Base-by-base conservation (phyloP, 371 early-diverging fungal genomes). In the Mucor racemosus region DNA sequence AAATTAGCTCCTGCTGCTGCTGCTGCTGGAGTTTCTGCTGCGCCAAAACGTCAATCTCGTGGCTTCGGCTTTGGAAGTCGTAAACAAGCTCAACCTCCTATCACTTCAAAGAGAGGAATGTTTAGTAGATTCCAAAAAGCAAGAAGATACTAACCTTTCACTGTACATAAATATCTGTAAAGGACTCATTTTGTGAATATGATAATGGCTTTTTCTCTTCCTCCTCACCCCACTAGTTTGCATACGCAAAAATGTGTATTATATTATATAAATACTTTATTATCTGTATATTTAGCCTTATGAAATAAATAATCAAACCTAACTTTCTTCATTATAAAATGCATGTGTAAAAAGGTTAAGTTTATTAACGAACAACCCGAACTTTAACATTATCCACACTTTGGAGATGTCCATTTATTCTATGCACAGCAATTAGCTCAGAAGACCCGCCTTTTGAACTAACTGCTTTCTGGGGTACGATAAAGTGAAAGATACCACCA, bases 381-480 rank as follows among this genome's bases (percentile, higher is more conserved):
- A 69, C 39, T 15, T 34, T 38, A 39, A 69, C 40, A 39, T 26
- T 59, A 46, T 69, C 65, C 1, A 69, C 65, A 33, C 44, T 48
- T 33, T 34, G 15, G 14, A 69, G 61, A 31, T 69, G 34, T 11
- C 42, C n/a, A 39, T 56, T 36, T 5, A 60, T 21, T 34, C 69
- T 38, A 65, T 65, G 65, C 21, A 69, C 61, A 34, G 39, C 69
- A 15, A 69, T 33, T 7, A 69, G 48, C 13, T 46, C 56, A 31
- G 69, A 41, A n/a, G 38, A 21, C 9, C 65, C 65, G 5, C 62
- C 62, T 54, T 15, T n/a, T 7, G 46, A 21, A 9, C 21, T 57
- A 0, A 60, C 1, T 19, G 69, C 65, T 8, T 34, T 46, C 8
- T n/a, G 7, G 10, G 69, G 65, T 0, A 69, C 62, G 26, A 14